phyloP scores from a whole-genome alignment of 768 basidiomycete genomes.

The Pleurotus cornucopiae region DNA sequence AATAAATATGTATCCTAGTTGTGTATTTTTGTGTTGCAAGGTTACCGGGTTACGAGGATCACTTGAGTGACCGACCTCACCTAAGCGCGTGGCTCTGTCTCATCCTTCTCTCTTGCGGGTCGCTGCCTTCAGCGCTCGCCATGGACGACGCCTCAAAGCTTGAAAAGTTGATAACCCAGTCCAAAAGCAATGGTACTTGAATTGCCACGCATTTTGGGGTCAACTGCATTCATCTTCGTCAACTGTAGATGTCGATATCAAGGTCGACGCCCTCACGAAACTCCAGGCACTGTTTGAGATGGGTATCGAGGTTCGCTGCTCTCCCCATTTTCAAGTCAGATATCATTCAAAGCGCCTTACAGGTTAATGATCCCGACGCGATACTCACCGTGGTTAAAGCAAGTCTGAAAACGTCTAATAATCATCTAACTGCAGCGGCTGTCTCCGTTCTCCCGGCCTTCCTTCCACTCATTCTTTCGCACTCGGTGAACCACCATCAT shows the following conservation, averaged over 20 bases:
- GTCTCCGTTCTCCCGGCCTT: slow-evolving; percentile 65
- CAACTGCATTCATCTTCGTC: slow-evolving; percentile 10
- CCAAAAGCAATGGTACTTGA: slow-evolving; percentile 55
- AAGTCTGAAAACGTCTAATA: slow-evolving; percentile 76
- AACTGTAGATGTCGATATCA: slow-evolving; percentile 68
- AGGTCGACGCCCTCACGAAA: slow-evolving; percentile 76
- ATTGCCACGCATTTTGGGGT: slow-evolving; percentile 8
- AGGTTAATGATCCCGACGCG: slow-evolving; percentile 74
- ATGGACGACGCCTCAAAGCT: slow-evolving; percentile 53
- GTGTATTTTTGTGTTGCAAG: neutral
- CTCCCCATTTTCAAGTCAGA: slow-evolving; percentile 5
- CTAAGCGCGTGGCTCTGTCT: slow-evolving; percentile 1
- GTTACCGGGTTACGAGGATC: too few species aligned
- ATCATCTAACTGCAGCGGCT: slow-evolving; percentile 76
- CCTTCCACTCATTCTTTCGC: slow-evolving; percentile 57
- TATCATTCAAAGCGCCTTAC: slow-evolving; percentile 11
- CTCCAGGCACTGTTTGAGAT: slow-evolving; percentile 73
- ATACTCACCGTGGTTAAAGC: slow-evolving; percentile 68
- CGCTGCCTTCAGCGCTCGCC: slow-evolving; percentile 15
- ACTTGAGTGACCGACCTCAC: neutral
- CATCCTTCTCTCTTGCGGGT: slow-evolving; percentile 1
- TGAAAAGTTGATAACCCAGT: slow-evolving; percentile 60
- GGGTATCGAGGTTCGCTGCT: slow-evolving; percentile 54
- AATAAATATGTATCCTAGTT: neutral
- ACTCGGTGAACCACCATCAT: slow-evolving; percentile 23